Evolutionary conservation across 2,329 filamentous ascomycete species (phyloP), one percentile per base, ranked within the genome.

Genomic region (Calonectria pseudoreteaudii): DNA sequence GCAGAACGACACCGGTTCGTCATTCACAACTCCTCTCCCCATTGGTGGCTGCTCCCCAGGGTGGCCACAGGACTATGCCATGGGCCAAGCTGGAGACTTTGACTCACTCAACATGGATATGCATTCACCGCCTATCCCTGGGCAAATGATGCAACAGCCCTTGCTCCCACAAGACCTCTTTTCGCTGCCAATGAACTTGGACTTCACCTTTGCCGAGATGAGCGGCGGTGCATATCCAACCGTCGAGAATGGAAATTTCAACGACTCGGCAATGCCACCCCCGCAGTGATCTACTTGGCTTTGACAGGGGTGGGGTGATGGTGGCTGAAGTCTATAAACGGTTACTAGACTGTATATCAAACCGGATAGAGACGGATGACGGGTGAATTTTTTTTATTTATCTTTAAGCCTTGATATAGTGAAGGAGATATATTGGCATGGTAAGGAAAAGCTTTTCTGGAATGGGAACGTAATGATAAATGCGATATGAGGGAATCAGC

Each of bases 151-250:
- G 81, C 93, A 96, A 80, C 94, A 97, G 78, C 96, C 96, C 0
- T 93, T 98, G 80, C 91, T 98, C 28, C 96, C 97, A 6, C 95
- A 96, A 80, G 97, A 98, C 85, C 85, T 98, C 31, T 99, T 97
- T 92, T 94, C 96, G 83, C 93, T 98, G 91, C 96, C 96, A 1
- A 98, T 98, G 93, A 97, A 95, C 3, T 89, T 98, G 28, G 96
- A 98, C 82, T 98, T 96, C 95, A 95, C 91, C 81, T 93, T 91
- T 90, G 91, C 91, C 1, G 91, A 93, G 83, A 92, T 93, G 88
- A 92, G 90, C 38, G 91, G 91, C n/a, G 91, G 91, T 13, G 87
- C 88, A 3, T 93, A 93, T 78, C 91, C 91, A 14, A 89, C 89
- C 31, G 91, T 93, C 50, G 91, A 93, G 80, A 93, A 93, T 75